Conservation (phyloP, 2,329 filamentous ascomycete species). For the Graphilbum sp. region DNA sequence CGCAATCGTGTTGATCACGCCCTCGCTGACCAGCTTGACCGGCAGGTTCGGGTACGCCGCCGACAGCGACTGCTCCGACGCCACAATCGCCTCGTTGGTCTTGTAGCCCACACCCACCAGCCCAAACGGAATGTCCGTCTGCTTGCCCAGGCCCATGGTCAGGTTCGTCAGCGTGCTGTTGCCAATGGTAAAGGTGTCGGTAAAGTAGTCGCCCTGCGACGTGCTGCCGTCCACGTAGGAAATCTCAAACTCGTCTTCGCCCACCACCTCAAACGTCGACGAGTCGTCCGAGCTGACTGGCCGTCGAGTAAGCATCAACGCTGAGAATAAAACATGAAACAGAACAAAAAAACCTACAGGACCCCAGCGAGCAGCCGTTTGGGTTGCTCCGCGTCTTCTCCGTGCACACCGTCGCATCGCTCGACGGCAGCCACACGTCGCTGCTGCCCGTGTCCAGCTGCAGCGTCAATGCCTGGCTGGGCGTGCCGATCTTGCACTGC, state of each 20-base stretch:
- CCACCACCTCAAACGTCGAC: constrained; percentile 26
- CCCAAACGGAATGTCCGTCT: constrained; percentile 39
- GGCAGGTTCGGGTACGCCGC: constrained; percentile 42
- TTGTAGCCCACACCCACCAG: constrained; percentile 45
- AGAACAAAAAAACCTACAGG: constrained; percentile 10
- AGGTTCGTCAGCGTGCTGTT: constrained; percentile 33
- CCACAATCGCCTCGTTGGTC: constrained; percentile 32
- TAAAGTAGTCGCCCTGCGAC: constrained; percentile 40
- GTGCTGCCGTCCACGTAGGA: constrained; percentile 44
- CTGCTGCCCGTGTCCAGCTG: constrained; percentile 51
- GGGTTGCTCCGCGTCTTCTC: constrained; percentile 6
- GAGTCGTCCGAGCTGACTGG: constrained; percentile 31
- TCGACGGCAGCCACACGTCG: constrained; percentile 43
- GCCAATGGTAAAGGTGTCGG: constrained; percentile 38
- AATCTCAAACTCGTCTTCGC: constrained; percentile 34
- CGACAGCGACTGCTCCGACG: constrained; percentile 11
- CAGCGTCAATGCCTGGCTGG: constrained; percentile 36
- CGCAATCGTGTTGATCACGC: constrained; percentile 47
- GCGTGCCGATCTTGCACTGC: constrained; percentile 39
- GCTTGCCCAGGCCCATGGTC: constrained; percentile 39
- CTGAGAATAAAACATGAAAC: not conserved
- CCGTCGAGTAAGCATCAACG: not conserved
- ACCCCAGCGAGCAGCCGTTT: constrained; percentile 12
- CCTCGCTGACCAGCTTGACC: constrained; percentile 43
- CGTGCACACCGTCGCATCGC: constrained; percentile 23